Conservation (phyloP, 306 rosid genomes). For the Dalbergia oliveri region DNA sequence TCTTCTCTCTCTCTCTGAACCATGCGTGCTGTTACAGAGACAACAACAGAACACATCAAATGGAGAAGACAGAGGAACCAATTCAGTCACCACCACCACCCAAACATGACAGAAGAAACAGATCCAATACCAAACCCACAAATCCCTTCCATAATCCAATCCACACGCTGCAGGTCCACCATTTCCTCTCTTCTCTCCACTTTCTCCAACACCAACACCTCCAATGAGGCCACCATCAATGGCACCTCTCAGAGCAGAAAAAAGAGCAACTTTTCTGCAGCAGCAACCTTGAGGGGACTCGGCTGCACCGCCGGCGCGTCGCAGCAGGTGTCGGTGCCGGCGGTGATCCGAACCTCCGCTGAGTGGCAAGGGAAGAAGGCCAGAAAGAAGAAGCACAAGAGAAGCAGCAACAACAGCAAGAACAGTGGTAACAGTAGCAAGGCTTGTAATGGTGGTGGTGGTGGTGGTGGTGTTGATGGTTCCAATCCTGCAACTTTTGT, state of each 20-base stretch:
- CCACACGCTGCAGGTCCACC: conserved; percentile 81
- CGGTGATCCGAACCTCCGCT: conserved; percentile 83
- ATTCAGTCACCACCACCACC: conserved; percentile 48
- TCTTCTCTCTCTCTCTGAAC: conserved; percentile 12
- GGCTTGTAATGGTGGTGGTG: conserved; percentile 42
- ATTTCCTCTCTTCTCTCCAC: conserved; percentile 85
- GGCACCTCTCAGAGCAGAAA: conserved; percentile 49
- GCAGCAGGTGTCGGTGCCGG: conserved; percentile 90
- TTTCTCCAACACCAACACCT: conserved; percentile 53
- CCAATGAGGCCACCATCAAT: conserved; percentile 51
- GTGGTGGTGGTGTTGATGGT: conserved; percentile 46
- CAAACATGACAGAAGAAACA: conserved; percentile 61
- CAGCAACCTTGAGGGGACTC: conserved; percentile 73
- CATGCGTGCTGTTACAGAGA: conserved; percentile 64
- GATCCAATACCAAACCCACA: conserved; percentile 70
- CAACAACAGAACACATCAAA: conserved; percentile 56
- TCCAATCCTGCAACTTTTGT: conserved; percentile 55
- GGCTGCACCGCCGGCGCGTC: conserved; percentile 88
- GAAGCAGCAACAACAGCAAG: conserved; percentile 1
- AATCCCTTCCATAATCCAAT: conserved; percentile 68
- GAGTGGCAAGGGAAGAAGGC: conserved; percentile 81
- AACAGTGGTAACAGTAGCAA: conserved; percentile 21
- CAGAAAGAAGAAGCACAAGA: conserved; percentile 71
- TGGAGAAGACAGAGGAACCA: conserved; percentile 79
- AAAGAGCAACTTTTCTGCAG: conserved; percentile 73